Evolutionary conservation across 164 flowering plant species (phyloP).

Genomic region (Vitis riparia): DNA sequence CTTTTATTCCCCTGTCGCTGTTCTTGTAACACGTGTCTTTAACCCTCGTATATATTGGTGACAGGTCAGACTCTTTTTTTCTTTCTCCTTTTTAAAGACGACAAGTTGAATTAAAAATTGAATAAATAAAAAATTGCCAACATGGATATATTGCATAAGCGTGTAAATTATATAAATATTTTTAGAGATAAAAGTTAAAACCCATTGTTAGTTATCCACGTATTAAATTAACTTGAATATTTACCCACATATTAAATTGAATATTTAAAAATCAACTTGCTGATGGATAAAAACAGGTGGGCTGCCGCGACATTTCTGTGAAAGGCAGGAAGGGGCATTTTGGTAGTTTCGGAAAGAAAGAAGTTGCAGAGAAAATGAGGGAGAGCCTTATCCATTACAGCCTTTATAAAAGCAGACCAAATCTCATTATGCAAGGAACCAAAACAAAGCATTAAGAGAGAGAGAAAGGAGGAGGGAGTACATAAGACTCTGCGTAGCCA

Average conservation of each 20-base stretch:
- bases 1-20: background rate
- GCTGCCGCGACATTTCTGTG: slow-evolving; percentile 13
- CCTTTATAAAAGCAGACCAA: slow-evolving; percentile 33
- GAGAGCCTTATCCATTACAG: slow-evolving; percentile 31
- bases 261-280: no score
- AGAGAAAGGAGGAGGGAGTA: background rate
- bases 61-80: no score
- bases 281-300: slow-evolving; percentile 8
- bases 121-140: no score
- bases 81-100: no score
- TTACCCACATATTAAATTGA: no score
- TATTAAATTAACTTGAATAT: no score
- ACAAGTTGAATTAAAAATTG: no score
- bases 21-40: background rate
- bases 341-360: slow-evolving; percentile 8
- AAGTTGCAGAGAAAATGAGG: slow-evolving; percentile 8
- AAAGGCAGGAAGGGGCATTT: background rate
- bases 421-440: background rate
- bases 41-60: background rate
- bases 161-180: no score
- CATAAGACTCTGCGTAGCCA: background rate
- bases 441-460: background rate
- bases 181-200: no score
- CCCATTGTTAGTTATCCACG: no score
- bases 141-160: no score